phyloP scores from a whole-genome alignment of 345 rosid species.

The Aquilaria yunnanensis region DNA sequence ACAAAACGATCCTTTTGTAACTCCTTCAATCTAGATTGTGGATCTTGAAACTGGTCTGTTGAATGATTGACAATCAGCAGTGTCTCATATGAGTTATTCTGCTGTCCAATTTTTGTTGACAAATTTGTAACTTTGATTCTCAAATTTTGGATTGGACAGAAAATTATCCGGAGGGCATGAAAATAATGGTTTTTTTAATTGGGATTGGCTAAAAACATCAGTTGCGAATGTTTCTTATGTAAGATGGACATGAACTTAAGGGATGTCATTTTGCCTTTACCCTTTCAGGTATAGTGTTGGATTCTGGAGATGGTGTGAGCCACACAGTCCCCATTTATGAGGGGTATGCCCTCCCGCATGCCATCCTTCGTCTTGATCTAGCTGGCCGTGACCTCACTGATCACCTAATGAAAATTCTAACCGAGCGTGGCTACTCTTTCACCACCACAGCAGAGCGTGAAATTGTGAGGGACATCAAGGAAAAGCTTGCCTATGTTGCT shows the following conservation, averaged over 20 bases:
- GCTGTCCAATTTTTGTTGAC: too few species aligned
- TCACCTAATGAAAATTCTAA: slow-evolving; percentile 74
- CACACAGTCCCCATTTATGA: slow-evolving; percentile 90
- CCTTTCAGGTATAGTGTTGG: slow-evolving; percentile 76
- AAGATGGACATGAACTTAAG: neutral
- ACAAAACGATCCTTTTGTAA: slow-evolving; percentile 10
- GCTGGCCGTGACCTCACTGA: slow-evolving; percentile 96
- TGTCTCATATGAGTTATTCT: too few species aligned
- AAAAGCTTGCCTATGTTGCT: slow-evolving; percentile 85
- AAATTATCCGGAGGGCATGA: neutral
- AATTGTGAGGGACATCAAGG: slow-evolving; percentile 95
- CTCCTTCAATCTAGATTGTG: neutral
- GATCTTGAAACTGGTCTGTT: neutral
- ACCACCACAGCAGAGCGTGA: slow-evolving; percentile 97
- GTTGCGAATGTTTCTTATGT: too few species aligned
- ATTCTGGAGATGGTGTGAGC: slow-evolving; percentile 93
- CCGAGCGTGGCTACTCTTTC: slow-evolving; percentile 95
- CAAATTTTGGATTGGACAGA: neutral
- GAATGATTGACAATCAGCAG: neutral
- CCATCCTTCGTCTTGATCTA: slow-evolving; percentile 87
- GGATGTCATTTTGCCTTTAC: neutral
- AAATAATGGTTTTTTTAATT: neutral
- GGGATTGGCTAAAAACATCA: too few species aligned
- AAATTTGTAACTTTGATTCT: neutral
- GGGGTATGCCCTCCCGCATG: slow-evolving; percentile 88